phyloP scores from a whole-genome alignment of 2,329 filamentous ascomycete genomes.

The Fusarium miscanthi region DNA sequence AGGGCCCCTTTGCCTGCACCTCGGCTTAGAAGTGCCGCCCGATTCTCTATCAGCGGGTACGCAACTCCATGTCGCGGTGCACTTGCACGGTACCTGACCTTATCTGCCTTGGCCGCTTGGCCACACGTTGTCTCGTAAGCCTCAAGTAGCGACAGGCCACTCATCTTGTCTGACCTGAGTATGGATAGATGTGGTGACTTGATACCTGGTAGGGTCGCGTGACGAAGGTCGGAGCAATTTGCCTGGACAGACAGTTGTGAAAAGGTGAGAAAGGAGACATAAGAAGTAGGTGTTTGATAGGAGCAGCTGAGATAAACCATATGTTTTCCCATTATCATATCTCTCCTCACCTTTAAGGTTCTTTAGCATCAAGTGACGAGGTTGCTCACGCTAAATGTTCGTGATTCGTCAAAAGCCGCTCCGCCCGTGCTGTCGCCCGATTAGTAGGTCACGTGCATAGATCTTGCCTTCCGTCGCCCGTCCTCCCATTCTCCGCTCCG shows the following conservation, averaged over 20 bases:
- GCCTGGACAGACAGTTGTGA: background rate
- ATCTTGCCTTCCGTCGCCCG: constrained; percentile 42
- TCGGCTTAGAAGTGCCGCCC: constrained; percentile 38
- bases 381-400: constrained; percentile 34
- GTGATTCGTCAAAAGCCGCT: constrained; percentile 18
- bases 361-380: constrained; percentile 33
- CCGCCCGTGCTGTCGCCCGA: constrained; percentile 17
- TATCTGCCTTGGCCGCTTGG: constrained; percentile 9
- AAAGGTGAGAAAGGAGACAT: background rate
- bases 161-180: background rate
- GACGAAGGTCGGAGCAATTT: constrained; percentile 18
- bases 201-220: constrained; percentile 31
- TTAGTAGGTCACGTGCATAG: constrained; percentile 44
- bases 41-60: constrained; percentile 18
- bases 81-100: constrained; percentile 25
- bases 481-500: constrained; percentile 47
- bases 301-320: background rate
- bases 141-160: constrained; percentile 22
- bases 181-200: constrained; percentile 8
- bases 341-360: background rate
- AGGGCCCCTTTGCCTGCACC: constrained; percentile 17
- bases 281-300: background rate
- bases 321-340: background rate
- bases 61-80: constrained; percentile 7
- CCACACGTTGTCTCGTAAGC: constrained; percentile 13